Percentiles rank a stretch among this genome's conserved stretches.
Conservation (phyloP, 108 stramenopile species). For the Pseudonitzschia delicatissima region DNA sequence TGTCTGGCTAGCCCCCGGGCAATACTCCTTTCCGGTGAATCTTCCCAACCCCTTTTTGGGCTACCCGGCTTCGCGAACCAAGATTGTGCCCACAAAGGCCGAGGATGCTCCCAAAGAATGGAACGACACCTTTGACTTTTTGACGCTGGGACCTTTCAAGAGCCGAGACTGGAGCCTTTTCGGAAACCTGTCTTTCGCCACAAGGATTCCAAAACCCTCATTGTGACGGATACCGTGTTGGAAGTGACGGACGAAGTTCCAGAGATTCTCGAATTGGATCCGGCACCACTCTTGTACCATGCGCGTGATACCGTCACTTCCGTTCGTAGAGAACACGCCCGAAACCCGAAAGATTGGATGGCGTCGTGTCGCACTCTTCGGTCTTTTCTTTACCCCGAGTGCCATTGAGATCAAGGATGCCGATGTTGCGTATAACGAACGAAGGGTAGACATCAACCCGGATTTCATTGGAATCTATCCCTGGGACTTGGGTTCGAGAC, state of each 20-base stretch:
- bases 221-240: constrained; percentile 88
- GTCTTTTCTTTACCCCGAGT: constrained; percentile 85
- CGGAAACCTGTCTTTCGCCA: constrained; percentile 93
- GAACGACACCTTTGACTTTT: constrained; percentile 67
- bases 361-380: constrained; percentile 86
- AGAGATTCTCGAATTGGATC: constrained; percentile 78
- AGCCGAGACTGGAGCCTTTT: constrained; percentile 89
- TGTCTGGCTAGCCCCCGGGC: constrained; percentile 86
- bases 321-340: constrained; percentile 71
- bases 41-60: constrained; percentile 82
- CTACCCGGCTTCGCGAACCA: constrained; percentile 69
- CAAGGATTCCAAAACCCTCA: constrained; percentile 74
- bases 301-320: constrained; percentile 83
- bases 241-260: constrained; percentile 87
- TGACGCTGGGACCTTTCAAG: constrained; percentile 83
- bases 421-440: constrained; percentile 65
- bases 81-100: constrained; percentile 38
- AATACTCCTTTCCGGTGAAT: constrained; percentile 81
- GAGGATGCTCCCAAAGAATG: constrained; percentile 71
- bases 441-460: constrained; percentile 77
- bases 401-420: constrained; percentile 76
- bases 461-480: constrained; percentile 86
- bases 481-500: constrained; percentile 84
- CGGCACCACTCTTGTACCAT: constrained; percentile 86
- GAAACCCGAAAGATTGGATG: constrained; percentile 84